Evolutionary conservation across 116 monocot species (phyloP).

Genomic region (Posidonia oceanica): DNA sequence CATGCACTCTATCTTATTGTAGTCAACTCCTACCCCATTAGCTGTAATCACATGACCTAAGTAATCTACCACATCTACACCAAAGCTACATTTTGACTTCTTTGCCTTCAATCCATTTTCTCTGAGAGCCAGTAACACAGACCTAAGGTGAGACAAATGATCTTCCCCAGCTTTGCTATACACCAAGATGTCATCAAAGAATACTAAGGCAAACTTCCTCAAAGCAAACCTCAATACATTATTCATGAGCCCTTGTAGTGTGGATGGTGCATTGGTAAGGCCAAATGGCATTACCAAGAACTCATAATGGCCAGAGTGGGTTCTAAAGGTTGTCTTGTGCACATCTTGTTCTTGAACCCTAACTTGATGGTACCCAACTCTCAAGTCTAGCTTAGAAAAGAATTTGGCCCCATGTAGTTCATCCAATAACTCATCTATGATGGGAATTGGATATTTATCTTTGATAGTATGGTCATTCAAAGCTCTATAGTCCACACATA

Average conservation of each 20-base stretch:
- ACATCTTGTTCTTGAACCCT: background rate
- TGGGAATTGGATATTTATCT: background rate
- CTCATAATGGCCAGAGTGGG: background rate
- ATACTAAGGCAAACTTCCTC: background rate
- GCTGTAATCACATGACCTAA: background rate
- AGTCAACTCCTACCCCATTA: too few relatives aligned
- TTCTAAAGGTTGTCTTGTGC: background rate
- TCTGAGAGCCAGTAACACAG: background rate
- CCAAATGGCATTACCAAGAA: constrained; percentile 7
- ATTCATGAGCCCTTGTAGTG: background rate
- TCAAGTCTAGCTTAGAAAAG: constrained; percentile 11
- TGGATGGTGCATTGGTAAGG: background rate
- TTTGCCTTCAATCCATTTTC: background rate
- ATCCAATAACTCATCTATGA: background rate
- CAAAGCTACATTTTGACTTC: background rate
- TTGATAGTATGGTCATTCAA: background rate
- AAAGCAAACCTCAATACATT: background rate
- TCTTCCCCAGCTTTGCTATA: background rate
- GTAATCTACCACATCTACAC: background rate
- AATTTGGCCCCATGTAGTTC: background rate
- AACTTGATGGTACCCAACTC: background rate
- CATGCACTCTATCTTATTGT: too few relatives aligned
- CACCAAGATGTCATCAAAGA: constrained; percentile 10
- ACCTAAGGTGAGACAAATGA: background rate
- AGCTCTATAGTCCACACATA: background rate